A percentile compares a stretch with the other conserved stretches of the same genome.
phyloP scores from a whole-genome alignment of 768 basidiomycete species.

The Lentinula detonsa region DNA sequence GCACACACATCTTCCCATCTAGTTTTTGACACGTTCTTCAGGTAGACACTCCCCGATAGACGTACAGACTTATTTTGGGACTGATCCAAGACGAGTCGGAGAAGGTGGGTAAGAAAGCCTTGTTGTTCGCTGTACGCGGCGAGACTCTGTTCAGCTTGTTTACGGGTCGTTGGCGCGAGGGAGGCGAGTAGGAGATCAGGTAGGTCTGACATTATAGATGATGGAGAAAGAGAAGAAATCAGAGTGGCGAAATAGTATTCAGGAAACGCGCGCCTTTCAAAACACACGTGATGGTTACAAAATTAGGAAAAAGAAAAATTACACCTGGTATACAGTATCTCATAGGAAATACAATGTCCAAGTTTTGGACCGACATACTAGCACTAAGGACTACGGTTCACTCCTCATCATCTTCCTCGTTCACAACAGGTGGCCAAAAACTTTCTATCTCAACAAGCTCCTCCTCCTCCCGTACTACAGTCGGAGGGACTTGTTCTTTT shows the following conservation, averaged over 20 bases:
- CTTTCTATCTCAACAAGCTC: background rate
- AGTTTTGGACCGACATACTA: too few relatives aligned
- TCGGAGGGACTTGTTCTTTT: background rate
- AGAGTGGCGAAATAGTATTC: background rate
- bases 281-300: background rate
- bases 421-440: slow-evolving; percentile 1
- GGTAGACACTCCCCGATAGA: slow-evolving; percentile 82
- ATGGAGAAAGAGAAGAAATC: background rate
- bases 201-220: slow-evolving; percentile 55
- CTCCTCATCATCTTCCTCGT: background rate
- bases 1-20: slow-evolving; percentile 81
- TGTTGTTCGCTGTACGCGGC: slow-evolving; percentile 58
- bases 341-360: too few relatives aligned
- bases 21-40: slow-evolving; percentile 86
- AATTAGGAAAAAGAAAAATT: background rate
- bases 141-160: slow-evolving; percentile 79
- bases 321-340: too few relatives aligned
- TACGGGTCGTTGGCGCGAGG: slow-evolving; percentile 60
- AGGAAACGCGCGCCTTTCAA: background rate
- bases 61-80: slow-evolving; percentile 63
- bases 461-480: background rate
- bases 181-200: slow-evolving; percentile 68
- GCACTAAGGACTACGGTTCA: background rate
- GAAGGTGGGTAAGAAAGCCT: slow-evolving; percentile 75
- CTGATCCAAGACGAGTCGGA: slow-evolving; percentile 72